Evolutionary conservation across 257 asterid species (phyloP).

Genomic region (Linderniella brevidens): DNA sequence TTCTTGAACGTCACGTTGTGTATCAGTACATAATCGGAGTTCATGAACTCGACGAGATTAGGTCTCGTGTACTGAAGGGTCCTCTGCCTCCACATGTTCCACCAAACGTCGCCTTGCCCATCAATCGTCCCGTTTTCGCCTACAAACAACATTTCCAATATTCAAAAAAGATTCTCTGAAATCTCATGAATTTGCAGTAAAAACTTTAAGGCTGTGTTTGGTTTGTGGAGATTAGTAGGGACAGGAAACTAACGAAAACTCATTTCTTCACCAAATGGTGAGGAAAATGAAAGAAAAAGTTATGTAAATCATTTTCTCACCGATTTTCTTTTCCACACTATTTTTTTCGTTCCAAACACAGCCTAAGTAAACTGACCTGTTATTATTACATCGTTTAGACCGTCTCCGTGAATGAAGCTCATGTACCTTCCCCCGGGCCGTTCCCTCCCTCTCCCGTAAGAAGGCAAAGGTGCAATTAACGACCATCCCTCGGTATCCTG

Average conservation of each 20-base stretch:
- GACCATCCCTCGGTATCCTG: slow-evolving; percentile 16
- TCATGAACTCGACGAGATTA: slow-evolving; percentile 31
- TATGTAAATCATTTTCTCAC: too few relatives aligned
- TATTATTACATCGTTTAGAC: slow-evolving; percentile 41
- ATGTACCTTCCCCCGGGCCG: slow-evolving; percentile 48
- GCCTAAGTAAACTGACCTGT: slow-evolving; percentile 30
- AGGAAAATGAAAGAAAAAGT: too few relatives aligned
- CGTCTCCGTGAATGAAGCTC: slow-evolving; percentile 48
- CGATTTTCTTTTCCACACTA: too few relatives aligned
- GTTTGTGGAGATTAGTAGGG: too few relatives aligned
- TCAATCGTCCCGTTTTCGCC: slow-evolving; percentile 77
- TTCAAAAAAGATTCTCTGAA: too few relatives aligned
- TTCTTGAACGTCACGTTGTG: slow-evolving; percentile 35
- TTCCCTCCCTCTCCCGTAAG: slow-evolving; percentile 65
- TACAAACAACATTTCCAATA: slow-evolving; percentile 10
- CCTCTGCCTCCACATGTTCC: slow-evolving; percentile 57
- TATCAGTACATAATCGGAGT: slow-evolving; percentile 34
- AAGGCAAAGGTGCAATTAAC: slow-evolving; percentile 49
- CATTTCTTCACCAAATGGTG: too few relatives aligned
- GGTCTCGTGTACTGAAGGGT: slow-evolving; percentile 50
- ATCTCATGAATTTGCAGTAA: slow-evolving; percentile 5
- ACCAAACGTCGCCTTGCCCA: slow-evolving; percentile 62
- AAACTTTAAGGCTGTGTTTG: too few relatives aligned
- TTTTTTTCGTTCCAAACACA: too few relatives aligned
- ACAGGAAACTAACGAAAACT: too few relatives aligned